A percentile compares a stretch with the other conserved stretches of the same genome.
Conservation (phyloP, 1,139 yeast species). For the Pichia sp. region DNA sequence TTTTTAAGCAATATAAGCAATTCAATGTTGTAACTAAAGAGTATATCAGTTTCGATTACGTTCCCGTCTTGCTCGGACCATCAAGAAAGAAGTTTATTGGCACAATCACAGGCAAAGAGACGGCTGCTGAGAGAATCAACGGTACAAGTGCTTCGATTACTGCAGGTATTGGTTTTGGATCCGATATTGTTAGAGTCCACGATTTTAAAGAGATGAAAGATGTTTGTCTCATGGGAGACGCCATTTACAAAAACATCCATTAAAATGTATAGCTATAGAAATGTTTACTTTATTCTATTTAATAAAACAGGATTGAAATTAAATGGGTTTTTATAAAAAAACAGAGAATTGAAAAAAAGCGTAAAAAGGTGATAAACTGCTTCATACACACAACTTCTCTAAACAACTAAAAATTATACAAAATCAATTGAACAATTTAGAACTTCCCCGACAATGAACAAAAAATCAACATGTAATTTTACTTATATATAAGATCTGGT, state of each 20-base stretch:
- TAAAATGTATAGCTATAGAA: no score
- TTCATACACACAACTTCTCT: slow-evolving; percentile 12
- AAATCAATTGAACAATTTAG: not conserved
- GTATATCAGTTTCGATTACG: slow-evolving; percentile 45
- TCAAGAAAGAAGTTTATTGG: slow-evolving; percentile 89
- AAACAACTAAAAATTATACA: not conserved
- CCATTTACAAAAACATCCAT: slow-evolving; percentile 49
- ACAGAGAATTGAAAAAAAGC: slow-evolving; percentile 15
- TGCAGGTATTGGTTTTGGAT: slow-evolving; percentile 69
- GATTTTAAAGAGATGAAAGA: slow-evolving; percentile 70
- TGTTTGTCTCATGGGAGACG: slow-evolving; percentile 71
- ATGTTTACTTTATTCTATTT: no score
- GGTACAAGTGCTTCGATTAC: slow-evolving; percentile 80
- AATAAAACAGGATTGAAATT: not conserved
- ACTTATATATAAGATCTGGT: no score
- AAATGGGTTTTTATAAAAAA: slow-evolving; percentile 9
- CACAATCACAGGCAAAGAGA: slow-evolving; percentile 48
- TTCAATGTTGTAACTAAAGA: slow-evolving; percentile 21
- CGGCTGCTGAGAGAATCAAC: slow-evolving; percentile 59
- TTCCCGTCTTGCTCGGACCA: slow-evolving; percentile 81
- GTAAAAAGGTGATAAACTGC: slow-evolving; percentile 9
- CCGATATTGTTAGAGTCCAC: slow-evolving; percentile 88
- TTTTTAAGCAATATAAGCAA: slow-evolving; percentile 48
- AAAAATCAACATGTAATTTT: not conserved
- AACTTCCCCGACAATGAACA: slow-evolving; percentile 3